Evolutionary conservation across 164 flowering plant species (phyloP).

Genomic region (Aristolochia californica): DNA sequence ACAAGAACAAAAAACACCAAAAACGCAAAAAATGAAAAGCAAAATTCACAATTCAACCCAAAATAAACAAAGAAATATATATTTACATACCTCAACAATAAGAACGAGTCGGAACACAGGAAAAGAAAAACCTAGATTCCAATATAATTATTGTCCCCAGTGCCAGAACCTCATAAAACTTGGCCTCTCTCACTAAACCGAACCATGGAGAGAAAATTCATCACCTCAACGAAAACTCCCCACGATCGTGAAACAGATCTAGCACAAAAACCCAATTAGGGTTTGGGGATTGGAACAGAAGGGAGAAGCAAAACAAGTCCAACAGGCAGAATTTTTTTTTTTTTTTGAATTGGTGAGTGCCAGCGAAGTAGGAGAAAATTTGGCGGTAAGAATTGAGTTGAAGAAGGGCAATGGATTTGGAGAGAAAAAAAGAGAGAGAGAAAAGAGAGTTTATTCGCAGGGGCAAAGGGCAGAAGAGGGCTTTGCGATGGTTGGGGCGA

Average conservation of each 20-base stretch:
- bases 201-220: too few species aligned
- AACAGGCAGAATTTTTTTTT: background rate
- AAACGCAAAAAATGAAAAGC: too few species aligned
- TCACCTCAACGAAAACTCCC: too few species aligned
- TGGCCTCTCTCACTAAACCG: too few species aligned
- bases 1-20: too few species aligned
- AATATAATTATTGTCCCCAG: too few species aligned
- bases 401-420: conserved; percentile 21
- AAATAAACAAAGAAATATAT: too few species aligned
- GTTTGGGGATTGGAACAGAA: background rate
- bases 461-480: conserved; percentile 17
- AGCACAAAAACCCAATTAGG: conserved; percentile 6
- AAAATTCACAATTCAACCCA: too few species aligned
- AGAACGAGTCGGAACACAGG: too few species aligned
- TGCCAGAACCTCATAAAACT: too few species aligned
- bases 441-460: conserved; percentile 14
- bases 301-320: background rate
- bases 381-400: conserved; percentile 3
- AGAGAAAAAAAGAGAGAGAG: conserved; percentile 12
- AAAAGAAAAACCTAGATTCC: too few species aligned
- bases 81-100: too few species aligned
- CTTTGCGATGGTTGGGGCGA: background rate
- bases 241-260: background rate
- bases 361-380: background rate
- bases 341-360: background rate